These are phyloP conservation scores for Fusarium redolens DNA, from an alignment of 2,329 filamentous ascomycete species.

Conservation along the genomic window DNA sequence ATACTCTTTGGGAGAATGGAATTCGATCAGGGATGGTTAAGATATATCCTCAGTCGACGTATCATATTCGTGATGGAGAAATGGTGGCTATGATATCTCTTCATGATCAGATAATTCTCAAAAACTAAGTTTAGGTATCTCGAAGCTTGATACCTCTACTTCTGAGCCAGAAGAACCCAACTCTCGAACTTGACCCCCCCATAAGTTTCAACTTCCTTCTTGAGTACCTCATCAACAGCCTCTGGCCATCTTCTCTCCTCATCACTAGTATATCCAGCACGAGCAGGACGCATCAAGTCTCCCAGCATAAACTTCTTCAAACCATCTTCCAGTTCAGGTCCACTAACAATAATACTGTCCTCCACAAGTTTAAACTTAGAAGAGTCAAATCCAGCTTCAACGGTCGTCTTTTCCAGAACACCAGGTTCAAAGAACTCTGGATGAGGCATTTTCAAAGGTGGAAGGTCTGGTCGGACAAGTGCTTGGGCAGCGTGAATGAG, in stretches of 20 bases:
- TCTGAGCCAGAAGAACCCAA: slow-evolving; percentile 42
- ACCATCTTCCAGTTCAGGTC: slow-evolving; percentile 25
- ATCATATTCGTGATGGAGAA: neutral
- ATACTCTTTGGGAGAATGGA: neutral
- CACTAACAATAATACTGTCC: slow-evolving; percentile 24
- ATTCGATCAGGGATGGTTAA: neutral
- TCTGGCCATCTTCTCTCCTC: slow-evolving; percentile 40
- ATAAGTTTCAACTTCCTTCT: slow-evolving; percentile 27
- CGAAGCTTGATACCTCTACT: neutral
- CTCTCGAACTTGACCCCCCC: slow-evolving; percentile 41
- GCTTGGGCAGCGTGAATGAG: slow-evolving; percentile 46
- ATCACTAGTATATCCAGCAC: slow-evolving; percentile 36
- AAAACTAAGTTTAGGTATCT: neutral
- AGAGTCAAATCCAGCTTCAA: slow-evolving; percentile 41
- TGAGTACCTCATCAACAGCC: slow-evolving; percentile 34
- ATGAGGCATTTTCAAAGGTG: slow-evolving; percentile 40
- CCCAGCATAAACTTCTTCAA: slow-evolving; percentile 40
- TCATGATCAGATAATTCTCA: neutral
- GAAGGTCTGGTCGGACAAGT: slow-evolving; percentile 43
- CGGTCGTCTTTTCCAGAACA: slow-evolving; percentile 29
- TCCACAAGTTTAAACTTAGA: slow-evolving; percentile 16
- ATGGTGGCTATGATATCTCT: slow-evolving; percentile 7
- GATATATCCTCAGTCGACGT: neutral
- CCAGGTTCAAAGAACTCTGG: slow-evolving; percentile 43
- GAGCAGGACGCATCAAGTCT: slow-evolving; percentile 34